phyloP scores from a whole-genome alignment of 176 grass and related monocot genomes.

The Phoenix roebelenii region DNA sequence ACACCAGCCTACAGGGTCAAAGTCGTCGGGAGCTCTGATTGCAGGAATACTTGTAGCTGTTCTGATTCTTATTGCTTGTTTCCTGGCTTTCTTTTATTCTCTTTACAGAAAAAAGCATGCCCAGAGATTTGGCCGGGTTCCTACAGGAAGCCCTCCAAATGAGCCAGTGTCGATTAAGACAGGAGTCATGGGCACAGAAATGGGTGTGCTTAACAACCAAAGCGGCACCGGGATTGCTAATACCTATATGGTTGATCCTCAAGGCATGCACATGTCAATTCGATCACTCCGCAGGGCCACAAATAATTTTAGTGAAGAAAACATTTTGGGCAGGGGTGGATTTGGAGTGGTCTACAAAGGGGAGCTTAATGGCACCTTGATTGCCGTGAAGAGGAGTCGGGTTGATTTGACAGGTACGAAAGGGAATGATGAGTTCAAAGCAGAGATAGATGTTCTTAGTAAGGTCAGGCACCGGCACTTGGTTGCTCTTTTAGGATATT shows the following conservation, averaged over 20 bases:
- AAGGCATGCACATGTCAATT: conserved; percentile 72
- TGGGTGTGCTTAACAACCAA: conserved; percentile 25
- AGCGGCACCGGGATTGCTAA: conserved; percentile 15
- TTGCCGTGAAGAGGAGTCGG: conserved; percentile 78
- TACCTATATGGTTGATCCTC: conserved; percentile 9
- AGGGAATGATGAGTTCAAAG: conserved; percentile 76
- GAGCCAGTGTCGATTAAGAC: conserved; percentile 34
- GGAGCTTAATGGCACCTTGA: conserved; percentile 45
- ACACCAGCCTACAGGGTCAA: conserved; percentile 5
- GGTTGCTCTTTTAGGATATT: conserved; percentile 82
- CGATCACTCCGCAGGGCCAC: conserved; percentile 58
- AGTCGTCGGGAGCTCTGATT: conserved; percentile 35
- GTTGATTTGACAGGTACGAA: conserved; percentile 67
- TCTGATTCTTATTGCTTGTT: conserved; percentile 37
- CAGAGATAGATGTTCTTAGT: conserved; percentile 90
- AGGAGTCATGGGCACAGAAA: conserved; percentile 26
- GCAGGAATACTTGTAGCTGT: conserved; percentile 45
- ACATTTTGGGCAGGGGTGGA: conserved; percentile 74
- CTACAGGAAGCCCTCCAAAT: conserved; percentile 28
- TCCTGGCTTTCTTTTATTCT: conserved; percentile 25
- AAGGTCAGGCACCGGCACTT: conserved; percentile 90
- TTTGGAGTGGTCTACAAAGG: conserved; percentile 94
- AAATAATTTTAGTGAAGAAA: conserved; percentile 64
- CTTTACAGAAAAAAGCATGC: conserved; percentile 39
- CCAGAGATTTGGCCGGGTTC: conserved; percentile 46